These are phyloP conservation scores for Pythium coloratum DNA, from an alignment of 352 stramenopile species.

Conservation along the genomic window DNA sequence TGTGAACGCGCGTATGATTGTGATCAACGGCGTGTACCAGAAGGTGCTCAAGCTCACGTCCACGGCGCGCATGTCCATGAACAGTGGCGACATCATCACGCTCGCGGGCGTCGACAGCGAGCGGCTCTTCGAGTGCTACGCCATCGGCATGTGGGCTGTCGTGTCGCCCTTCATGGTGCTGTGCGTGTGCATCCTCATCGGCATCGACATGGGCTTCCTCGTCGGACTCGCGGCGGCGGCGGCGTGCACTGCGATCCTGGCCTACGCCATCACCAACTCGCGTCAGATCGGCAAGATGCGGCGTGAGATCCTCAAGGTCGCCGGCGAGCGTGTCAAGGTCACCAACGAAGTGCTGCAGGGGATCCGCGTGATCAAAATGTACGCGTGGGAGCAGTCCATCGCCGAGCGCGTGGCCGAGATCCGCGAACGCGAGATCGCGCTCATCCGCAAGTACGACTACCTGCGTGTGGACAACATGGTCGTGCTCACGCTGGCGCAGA, in stretches of 20 bases:
- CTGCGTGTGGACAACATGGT: slow-evolving; percentile 28
- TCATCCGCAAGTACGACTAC: slow-evolving; percentile 22
- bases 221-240: slow-evolving; percentile 15
- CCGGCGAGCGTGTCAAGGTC: slow-evolving; percentile 74
- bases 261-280: slow-evolving; percentile 29
- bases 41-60: slow-evolving; percentile 53
- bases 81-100: slow-evolving; percentile 53
- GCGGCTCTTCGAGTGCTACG: slow-evolving; percentile 43
- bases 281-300: slow-evolving; percentile 34
- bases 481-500: slow-evolving; percentile 56
- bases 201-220: slow-evolving; percentile 35
- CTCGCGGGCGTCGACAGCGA: slow-evolving; percentile 48
- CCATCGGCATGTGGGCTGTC: slow-evolving; percentile 39
- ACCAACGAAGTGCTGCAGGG: slow-evolving; percentile 86
- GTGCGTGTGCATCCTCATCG: slow-evolving; percentile 45
- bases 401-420: slow-evolving; percentile 25
- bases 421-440: slow-evolving; percentile 27
- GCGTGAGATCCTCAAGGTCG: slow-evolving; percentile 36
- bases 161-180: slow-evolving; percentile 50
- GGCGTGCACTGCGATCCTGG: slow-evolving; percentile 12
- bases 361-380: slow-evolving; percentile 80
- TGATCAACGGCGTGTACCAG: slow-evolving; percentile 49
- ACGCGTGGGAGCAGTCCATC: slow-evolving; percentile 50
- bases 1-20: slow-evolving; percentile 41
- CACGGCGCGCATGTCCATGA: slow-evolving; percentile 36